Base-by-base conservation (phyloP, 192 early-diverging fungal species). In the Diversispora eburnea region DNA sequence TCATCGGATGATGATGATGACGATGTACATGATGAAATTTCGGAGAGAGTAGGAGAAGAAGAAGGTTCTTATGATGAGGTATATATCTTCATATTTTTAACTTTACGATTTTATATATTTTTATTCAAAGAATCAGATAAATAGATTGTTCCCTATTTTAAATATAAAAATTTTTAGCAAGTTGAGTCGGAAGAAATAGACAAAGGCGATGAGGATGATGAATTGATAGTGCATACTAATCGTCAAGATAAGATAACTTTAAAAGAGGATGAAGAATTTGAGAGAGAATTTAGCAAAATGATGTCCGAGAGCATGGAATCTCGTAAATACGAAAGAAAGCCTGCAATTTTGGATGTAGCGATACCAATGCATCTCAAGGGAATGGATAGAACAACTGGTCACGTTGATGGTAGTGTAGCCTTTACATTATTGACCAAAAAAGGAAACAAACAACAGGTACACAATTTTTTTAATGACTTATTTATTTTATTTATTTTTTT, bases 231-330 rank as follows among this genome's bases (percentile, higher is more conserved):
- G 7, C 82, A 91, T 33, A 84, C 86, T 15, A 78, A 84, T 39
- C 84, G 89, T 56, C 79, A 87, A 70, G 83, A 83, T 51, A 77
- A 84, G 62, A 78, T 87, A 13, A 84, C 87, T 3, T 84, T 88
- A 60, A 88, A 91, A 69, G 87, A 92, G 13, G 96, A 94, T 59
- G 91, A 94, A 22, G 85, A 91, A 48, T 94, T 98, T 86, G 95
- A 98, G 63, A 81, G 85, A 63, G 94, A 97, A 76, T 94, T 94
- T 65, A 91, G 88, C 75, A 88, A 87, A 76, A 91, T 98, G 81
- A 91, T 98, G 88, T 87, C 86, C n/a, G 96, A 98, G 65, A 93
- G 91, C 56, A 75, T 93, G 55, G 96, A 97, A 48, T 82, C 88
- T 10, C 90, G 94, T 42, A 91, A 92, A 78, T 83, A 83, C 78